Base-by-base conservation (phyloP, 2,329 filamentous ascomycete genomes). In the Lecanicillium sp. region DNA sequence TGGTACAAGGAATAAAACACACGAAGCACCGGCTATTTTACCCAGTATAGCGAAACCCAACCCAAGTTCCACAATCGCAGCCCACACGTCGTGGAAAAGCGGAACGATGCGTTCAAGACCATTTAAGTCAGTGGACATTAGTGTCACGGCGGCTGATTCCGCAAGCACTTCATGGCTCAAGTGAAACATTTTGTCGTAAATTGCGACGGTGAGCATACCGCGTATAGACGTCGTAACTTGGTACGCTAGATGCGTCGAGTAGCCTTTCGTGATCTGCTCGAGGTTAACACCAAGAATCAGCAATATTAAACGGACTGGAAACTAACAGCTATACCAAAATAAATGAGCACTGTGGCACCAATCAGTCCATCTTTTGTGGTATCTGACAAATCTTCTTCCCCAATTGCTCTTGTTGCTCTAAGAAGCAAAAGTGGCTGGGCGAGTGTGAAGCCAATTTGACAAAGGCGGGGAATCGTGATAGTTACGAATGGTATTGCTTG, bases 281-380 rank as follows among this genome's bases (percentile, higher is more conserved):
- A 13, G 4, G n/a, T n/a, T n/a, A n/a, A 13, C 20, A 15, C 25
- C 22, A 25, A 25, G 11, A 7, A 11, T 25, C 11, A 11, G 11
- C 11, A 25, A 25, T 6, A 11, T 25, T 6, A 25, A 25, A 25
- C 22, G n/a, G n/a, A 14, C 11, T 3, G 8, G 30, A 20, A n/a
- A 18, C 40, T 34, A 25, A 33, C 35, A 11, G 14, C 12, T 14
- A 41, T n/a, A 12, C 40, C 40, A 4, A 29, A 30, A 35, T 37
- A 42, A 8, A 38, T 32, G 17, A 42, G 13, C 6, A 34, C 28
- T 3, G 13, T 16, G 6, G 37, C 30, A 9, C 30, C 22, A 2
- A 33, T 33, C 3, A 39, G 22, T 7, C 30, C 29, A 17, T 29
- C 29, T 5, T 20, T 25, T 3, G 22, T 15, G 14, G 14, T 29